Base-by-base conservation (phyloP, 495 filamentous ascomycete species). In the Evernia prunastri region DNA sequence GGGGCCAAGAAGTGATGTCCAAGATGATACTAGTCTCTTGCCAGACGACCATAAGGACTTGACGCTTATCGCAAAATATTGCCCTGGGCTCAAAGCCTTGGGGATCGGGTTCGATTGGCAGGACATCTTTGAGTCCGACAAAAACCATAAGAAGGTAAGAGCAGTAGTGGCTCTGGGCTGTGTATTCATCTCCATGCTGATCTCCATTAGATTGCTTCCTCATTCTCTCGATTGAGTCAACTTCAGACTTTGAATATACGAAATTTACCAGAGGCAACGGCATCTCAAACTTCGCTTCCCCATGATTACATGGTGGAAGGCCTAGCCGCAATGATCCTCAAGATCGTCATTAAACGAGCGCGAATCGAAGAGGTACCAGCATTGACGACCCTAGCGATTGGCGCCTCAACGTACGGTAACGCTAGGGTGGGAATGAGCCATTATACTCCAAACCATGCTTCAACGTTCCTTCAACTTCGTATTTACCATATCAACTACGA, bases 401-500 rank as follows among this genome's bases (percentile, higher is more conserved):
- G 49, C 49, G 49, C 49, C 7, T 53, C 49, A 7, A 53, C 49
- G 27, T 53, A 53, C 13, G 49, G 49, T 6, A 31, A 17, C 5
- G 25, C 18, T 17, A 29, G 49, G 27, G 13, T 31, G 49, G 49
- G 27, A 1, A 53, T 53, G 49, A 18, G 15, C 27, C 49, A 53
- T 53, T 53, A 17, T 31, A 31, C 49, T 31, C 49, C 49, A 17
- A 31, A 17, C 5, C 17, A 1, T 31, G 12, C 13, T 27, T 53
- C 49, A 9, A 29, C 27, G 20, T 53, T 53, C 25, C 49, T 53
- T 7, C 49, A 53, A 53, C 27, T 53, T 17, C 49, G 49, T 15
- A 53, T 53, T 18, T 53, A 53, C 49, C 49, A 53, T 31, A 13
- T 53, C 10, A 53, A 53, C 49, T 53, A 53, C 27, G 49, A 53